phyloP scores from a whole-genome alignment of 805 yeast species.

The Candida alai region DNA sequence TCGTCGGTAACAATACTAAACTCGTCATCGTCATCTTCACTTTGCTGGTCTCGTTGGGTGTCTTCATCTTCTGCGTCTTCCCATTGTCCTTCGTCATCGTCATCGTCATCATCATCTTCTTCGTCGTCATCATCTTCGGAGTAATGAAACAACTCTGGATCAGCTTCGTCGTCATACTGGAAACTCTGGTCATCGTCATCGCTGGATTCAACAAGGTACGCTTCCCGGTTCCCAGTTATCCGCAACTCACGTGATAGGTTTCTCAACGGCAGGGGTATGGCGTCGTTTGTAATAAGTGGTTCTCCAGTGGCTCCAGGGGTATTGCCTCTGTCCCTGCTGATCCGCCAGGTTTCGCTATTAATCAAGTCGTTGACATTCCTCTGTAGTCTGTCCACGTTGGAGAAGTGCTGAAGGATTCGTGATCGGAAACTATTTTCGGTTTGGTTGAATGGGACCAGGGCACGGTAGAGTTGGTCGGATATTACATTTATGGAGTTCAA shows the following conservation, averaged over 20 bases:
- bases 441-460: conserved; percentile 2
- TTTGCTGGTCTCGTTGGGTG: background rate
- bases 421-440: conserved; percentile 8
- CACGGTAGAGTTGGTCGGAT: conserved; percentile 7
- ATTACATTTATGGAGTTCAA: conserved; percentile 7
- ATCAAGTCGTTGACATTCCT: conserved; percentile 7
- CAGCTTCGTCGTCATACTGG: conserved; percentile 6
- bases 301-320: too few species aligned
- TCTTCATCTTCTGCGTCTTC: conserved; percentile 5
- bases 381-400: conserved; percentile 8
- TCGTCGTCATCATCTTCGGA: conserved; percentile 7
- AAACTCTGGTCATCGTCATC: conserved; percentile 9
- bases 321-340: conserved; percentile 3
- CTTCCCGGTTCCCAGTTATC: conserved; percentile 2
- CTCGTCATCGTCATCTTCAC: conserved; percentile 7
- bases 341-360: conserved; percentile 3
- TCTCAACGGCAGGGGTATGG: conserved; percentile 8
- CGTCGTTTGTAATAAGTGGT: background rate
- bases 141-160: conserved; percentile 7
- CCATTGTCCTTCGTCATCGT: conserved; percentile 4
- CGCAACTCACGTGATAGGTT: conserved; percentile 7
- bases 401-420: conserved; percentile 9
- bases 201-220: conserved; percentile 5
- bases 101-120: conserved; percentile 6
- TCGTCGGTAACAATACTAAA: conserved; percentile 9